Evolutionary conservation across 345 rosid genomes (phyloP).

Genomic region (Chamaenerion angustifolium): DNA sequence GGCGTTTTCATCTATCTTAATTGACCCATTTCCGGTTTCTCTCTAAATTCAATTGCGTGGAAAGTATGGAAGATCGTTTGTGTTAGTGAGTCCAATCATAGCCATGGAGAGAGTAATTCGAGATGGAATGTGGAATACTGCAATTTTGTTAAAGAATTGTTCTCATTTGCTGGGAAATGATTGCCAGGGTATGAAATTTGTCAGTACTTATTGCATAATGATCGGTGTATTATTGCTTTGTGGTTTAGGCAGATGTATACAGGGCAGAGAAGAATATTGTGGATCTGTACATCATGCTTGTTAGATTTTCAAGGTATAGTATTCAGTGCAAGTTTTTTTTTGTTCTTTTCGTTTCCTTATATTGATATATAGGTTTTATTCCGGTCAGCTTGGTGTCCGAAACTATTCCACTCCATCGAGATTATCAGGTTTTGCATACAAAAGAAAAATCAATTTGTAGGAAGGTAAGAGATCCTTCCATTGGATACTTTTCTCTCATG

Average conservation of each 20-base stretch:
- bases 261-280: constrained; percentile 76
- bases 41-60: no score
- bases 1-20: not conserved
- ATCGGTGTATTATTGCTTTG: not conserved
- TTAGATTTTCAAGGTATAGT: constrained; percentile 69
- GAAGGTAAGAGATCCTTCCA: constrained; percentile 39
- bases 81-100: no score
- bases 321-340: constrained; percentile 2
- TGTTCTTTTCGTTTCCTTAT: not conserved
- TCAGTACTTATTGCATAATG: not conserved
- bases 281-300: constrained; percentile 81
- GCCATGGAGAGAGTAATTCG: no score
- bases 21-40: no score
- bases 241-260: constrained; percentile 56
- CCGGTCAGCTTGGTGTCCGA: constrained; percentile 74
- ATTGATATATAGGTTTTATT: constrained; percentile 5
- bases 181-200: not conserved
- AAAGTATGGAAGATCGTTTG: no score
- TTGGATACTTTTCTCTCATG: not conserved
- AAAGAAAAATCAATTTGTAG: constrained; percentile 45
- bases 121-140: no score
- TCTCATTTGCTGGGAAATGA: not conserved
- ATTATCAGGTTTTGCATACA: constrained; percentile 39
- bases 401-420: constrained; percentile 86
- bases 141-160: no score